A percentile compares a stretch with the other conserved stretches of the same genome.
Conservation (phyloP, 495 filamentous ascomycete genomes). For the Ramalina peruviana region DNA sequence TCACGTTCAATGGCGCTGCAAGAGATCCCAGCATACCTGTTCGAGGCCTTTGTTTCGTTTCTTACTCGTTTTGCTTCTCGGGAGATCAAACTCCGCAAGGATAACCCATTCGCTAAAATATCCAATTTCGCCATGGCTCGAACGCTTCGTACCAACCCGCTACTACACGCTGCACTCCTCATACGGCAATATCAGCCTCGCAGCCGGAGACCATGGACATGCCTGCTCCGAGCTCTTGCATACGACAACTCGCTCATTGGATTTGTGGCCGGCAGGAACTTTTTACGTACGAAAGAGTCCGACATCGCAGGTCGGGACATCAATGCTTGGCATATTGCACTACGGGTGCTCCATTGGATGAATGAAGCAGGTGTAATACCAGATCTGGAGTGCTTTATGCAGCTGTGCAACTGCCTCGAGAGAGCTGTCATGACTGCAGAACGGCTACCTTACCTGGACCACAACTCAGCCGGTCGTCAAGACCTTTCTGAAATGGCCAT, state of each 20-base stretch:
- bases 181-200: constrained; percentile 2
- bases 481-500: neutral
- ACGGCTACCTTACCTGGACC: neutral
- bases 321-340: constrained; percentile 4
- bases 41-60: constrained; percentile 36
- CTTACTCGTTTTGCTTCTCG: constrained; percentile 22
- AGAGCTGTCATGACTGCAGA: constrained; percentile 21
- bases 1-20: constrained; percentile 5
- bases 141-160: neutral
- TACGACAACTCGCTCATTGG: too few species aligned
- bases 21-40: constrained; percentile 25
- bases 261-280: too few species aligned
- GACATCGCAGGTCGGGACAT: constrained; percentile 1
- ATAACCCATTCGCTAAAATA: too few species aligned
- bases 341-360: constrained; percentile 24
- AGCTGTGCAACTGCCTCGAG: constrained; percentile 32
- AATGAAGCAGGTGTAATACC: constrained; percentile 23
- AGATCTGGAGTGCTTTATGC: constrained; percentile 29
- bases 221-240: constrained; percentile 9
- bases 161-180: constrained; percentile 8
- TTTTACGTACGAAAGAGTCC: too few species aligned
- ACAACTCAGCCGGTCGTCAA: neutral
- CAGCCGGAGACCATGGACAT: constrained; percentile 17
- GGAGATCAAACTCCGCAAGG: too few species aligned
- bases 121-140: too few species aligned